Evolutionary conservation across 805 yeast species (phyloP), one percentile per base, ranked within the genome.

Genomic region (Ogataea ganodermae): DNA sequence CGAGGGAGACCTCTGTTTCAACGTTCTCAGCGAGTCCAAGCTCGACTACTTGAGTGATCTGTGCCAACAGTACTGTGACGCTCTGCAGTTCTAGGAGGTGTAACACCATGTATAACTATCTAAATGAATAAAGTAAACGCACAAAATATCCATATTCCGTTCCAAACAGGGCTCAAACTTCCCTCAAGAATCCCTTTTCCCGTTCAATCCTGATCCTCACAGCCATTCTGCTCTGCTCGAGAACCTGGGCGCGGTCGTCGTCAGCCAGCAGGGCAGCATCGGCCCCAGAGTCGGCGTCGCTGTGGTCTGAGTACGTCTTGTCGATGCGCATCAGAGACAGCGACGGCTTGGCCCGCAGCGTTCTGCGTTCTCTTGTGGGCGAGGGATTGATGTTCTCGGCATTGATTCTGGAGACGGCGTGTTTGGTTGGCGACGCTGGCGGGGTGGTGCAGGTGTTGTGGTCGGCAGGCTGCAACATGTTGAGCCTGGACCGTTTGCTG

Each of bases 11-110:
- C 50, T 69, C 36, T 66, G 70, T 42, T 69, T 60, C 52, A 69
- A 69, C 41, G 73, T 69, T 12, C 50, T 69, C 45, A 66, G 64
- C 48, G 73, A 69, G 36, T 61, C 69, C 3, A 67, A 67, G 41
- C 46, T 69, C 40, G 72, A 69, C 45, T 62, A 68, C 35, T 37
- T 60, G 35, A 67, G 71, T 52, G 73, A 69, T 53, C 51, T 69
- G 37, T 69, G 72, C 40, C 73, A 69, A 46, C 73, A 69, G 44
- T 69, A 69, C 39, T 68, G 71, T 42, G 73, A 69, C 50, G 72
- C 73, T 1, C 50, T 69, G 43, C 73, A 69, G 42, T 65, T 68
- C 49, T 68, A 44, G 44, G 6, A 23, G 18, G 12, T 14, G 4
- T 9, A 6, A 22, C 18, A 21, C 27, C 6, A 24, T 24, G n/a